These are phyloP conservation scores for Diospyros kaki DNA, from an alignment of 148 eudicot genomes.

Conservation along the genomic window DNA sequence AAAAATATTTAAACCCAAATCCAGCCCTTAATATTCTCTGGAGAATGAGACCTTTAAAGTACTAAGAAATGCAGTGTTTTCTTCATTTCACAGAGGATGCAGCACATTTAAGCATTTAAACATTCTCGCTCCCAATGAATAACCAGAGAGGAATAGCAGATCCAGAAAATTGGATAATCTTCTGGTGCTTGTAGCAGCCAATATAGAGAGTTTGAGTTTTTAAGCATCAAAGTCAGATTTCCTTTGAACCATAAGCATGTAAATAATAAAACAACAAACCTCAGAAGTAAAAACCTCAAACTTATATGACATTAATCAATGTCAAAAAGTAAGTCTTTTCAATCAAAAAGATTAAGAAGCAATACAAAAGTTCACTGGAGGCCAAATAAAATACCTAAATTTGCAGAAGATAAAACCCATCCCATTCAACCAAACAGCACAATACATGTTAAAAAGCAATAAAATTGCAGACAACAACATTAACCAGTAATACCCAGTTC, in stretches of 20 bases:
- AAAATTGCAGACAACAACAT: background rate
- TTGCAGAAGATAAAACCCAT: no score
- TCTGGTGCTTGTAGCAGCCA: background rate
- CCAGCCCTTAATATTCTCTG: no score
- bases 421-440: background rate
- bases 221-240: background rate
- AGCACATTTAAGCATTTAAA: background rate
- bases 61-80: no score
- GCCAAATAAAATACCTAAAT: no score
- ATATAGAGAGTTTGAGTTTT: background rate
- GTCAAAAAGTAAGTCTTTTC: no score
- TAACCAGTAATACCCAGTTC: background rate
- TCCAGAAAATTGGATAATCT: background rate
- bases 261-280: no score
- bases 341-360: no score
- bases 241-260: conserved; percentile 1
- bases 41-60: background rate
- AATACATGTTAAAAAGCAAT: background rate
- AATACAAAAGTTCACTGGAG: no score
- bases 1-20: background rate
- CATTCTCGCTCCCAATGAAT: background rate
- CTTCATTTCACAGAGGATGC: background rate
- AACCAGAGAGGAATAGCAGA: background rate
- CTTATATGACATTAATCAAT: no score
- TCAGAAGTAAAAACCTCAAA: no score